These are phyloP conservation scores for Linderniella brevidens DNA, from an alignment of 257 asterid species.

Conservation along the genomic window DNA sequence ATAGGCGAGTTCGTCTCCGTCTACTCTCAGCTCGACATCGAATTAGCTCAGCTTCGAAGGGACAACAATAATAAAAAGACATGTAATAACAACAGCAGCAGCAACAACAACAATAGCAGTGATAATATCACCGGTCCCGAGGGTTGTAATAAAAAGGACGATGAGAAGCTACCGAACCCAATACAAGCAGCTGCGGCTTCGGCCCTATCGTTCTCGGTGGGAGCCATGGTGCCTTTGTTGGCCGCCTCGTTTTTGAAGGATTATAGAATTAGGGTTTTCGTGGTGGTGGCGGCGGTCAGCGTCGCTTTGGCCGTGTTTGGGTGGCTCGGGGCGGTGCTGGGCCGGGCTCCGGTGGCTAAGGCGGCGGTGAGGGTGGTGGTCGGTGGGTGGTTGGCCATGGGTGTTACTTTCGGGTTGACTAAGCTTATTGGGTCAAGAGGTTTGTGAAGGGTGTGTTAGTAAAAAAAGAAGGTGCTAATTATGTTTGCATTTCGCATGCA, in stretches of 20 bases:
- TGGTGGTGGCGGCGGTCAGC: conserved; percentile 41
- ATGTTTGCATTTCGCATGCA: too few species aligned
- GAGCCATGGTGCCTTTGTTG: conserved; percentile 67
- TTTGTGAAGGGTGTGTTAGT: conserved; percentile 8
- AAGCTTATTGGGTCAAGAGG: conserved; percentile 55
- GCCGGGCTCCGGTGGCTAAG: conserved; percentile 36
- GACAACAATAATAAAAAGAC: conserved; percentile 18
- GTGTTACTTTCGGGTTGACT: conserved; percentile 59
- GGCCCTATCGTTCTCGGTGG: conserved; percentile 46
- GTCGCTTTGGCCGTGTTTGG: conserved; percentile 54
- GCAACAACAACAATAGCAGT: conserved; percentile 5
- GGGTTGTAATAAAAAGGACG: not conserved
- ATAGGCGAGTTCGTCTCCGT: conserved; percentile 79
- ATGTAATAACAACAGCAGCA: too few species aligned
- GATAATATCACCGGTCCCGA: conserved; percentile 5
- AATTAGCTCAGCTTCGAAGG: conserved; percentile 44
- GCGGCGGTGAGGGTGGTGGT: conserved; percentile 48
- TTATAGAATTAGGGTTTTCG: conserved; percentile 45
- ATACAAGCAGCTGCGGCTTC: conserved; percentile 74
- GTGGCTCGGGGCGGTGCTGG: conserved; percentile 55
- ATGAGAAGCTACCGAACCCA: conserved; percentile 46
- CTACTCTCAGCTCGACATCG: conserved; percentile 63
- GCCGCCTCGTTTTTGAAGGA: conserved; percentile 58
- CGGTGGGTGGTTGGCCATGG: conserved; percentile 93
- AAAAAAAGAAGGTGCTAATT: too few species aligned